Evolutionary conservation across 306 rosid genomes (phyloP), one percentile per base, ranked within the genome.

Genomic region (Quercus ilex): DNA sequence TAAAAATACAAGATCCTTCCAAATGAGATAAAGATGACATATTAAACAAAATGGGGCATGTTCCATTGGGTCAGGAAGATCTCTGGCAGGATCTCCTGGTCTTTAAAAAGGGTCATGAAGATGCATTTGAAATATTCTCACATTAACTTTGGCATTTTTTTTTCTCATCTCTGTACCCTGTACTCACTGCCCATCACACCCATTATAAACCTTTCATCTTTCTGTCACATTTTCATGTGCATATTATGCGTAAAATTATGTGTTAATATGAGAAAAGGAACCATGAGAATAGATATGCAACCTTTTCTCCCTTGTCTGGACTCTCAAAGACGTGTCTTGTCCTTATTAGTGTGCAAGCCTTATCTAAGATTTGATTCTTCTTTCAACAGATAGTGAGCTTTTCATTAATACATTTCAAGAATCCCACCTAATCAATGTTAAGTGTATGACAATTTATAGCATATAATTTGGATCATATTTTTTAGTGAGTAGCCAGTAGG

Each of bases 11-110:
- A 87, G 84, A 86, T 92, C 86, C 91, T 90, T 89, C 90, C 93
- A 75, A 89, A 87, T 77, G 87, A 90, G 91, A 87, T 89, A 89
- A 86, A 87, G 91, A 84, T 78, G 87, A 81, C 86, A 87, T 74
- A 87, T 77, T 83, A 84, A 79, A 83, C 86, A 82, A 90, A 84
- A 89, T 79, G 92, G 90, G 83, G 86, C 92, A 89, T 90, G 94
- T 85, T 87, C 86, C 84, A 79, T 80, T 87, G 77, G 89, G 92
- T 87, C 88, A 84, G 85, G 86, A 72, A 86, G 87, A 90, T 92
- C 90, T 73, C 87, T 86, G 79, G 90, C 91, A 88, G 86, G 91
- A 90, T 92, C 89, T 88, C 83, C 81, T 57, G 79, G 80, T 75
- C 68, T 84, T 68, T 28, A 69, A 62, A 81, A 52, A 85, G 76